Evolutionary conservation across 371 early-diverging fungal species (phyloP), one percentile per base, ranked within the genome.

Genomic region (Actinomucor elegans): DNA sequence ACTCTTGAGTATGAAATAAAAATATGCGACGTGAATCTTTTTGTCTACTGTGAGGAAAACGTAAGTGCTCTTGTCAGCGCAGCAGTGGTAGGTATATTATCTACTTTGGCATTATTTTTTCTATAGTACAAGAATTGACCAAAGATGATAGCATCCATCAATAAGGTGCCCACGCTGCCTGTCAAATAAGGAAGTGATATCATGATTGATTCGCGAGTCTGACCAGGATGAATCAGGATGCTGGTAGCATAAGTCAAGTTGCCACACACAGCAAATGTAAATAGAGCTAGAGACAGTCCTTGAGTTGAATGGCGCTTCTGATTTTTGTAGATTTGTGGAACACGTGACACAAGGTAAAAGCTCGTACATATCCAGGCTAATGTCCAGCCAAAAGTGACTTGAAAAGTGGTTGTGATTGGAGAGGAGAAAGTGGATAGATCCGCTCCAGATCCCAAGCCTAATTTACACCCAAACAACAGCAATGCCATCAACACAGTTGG

Each of bases 241-340:
- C 81, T 81, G 3, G 71, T 31, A 1, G 86, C 73, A 57, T 90
- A 90, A 1, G 82, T 78, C 3, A 85, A 38, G 52, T 90, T 90
- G 3, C 86, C 90, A 50, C 74, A 54, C 3, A 81, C 82, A 0
- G 90, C 85, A 66, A 79, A 85, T 38, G 71, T 64, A 61, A 90
- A 87, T 66, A 88, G 73, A 8, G 71, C 47, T 14, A 86, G 64
- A 1, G 85, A 79, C 3, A 90, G 61, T 0, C 88, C 88, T 28
- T 81, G 69, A 3, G 80, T 80, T 2, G 89, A 87, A 33, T 73
- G 69, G n/a, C 89, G 71, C 7, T 67, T 52, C 27, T 57, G 59
- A 35, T 85, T 85, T 48, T 85, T 81, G 55, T 64, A 61, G 38
- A 90, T 77, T 54, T 90, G 90, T 9, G 90, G 89, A 43, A 87